These are phyloP conservation scores for Thalassiosira livingstoniorum DNA, from an alignment of 352 stramenopile species.

Conservation along the genomic window DNA sequence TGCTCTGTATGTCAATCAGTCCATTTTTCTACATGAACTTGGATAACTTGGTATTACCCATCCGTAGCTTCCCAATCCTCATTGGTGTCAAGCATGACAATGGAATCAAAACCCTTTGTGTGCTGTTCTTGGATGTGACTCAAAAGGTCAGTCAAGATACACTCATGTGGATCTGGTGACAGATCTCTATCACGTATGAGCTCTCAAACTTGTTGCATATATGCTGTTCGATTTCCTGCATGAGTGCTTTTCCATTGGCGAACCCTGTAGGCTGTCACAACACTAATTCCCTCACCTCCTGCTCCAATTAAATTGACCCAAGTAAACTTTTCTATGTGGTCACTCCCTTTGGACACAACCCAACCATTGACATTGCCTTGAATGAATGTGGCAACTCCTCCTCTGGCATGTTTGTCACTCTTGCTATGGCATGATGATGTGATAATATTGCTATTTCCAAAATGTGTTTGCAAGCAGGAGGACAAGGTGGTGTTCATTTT, in stretches of 20 bases:
- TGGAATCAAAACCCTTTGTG: conserved; percentile 2
- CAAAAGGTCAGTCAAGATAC: background rate
- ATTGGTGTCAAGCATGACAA: conserved; percentile 46
- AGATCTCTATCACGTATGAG: background rate
- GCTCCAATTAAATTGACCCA: background rate
- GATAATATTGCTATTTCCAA: background rate
- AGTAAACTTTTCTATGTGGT: background rate
- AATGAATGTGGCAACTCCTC: background rate
- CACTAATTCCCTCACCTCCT: conserved; percentile 20
- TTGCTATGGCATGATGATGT: background rate
- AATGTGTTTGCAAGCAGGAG: background rate
- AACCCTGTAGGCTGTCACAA: conserved; percentile 38
- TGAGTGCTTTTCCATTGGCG: conserved; percentile 11
- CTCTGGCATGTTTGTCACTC: background rate
- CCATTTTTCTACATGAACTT: conserved; percentile 9
- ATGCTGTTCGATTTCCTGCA: conserved; percentile 24
- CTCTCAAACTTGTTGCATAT: background rate
- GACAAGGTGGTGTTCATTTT: background rate
- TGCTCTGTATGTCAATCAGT: conserved; percentile 16
- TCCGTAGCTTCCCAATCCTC: background rate
- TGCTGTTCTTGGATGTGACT: background rate
- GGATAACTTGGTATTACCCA: background rate
- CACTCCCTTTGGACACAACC: background rate
- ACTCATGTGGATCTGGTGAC: conserved; percentile 5
- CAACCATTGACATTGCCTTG: background rate